Conservation (phyloP, 345 rosid genomes). For the Pistacia atlantica region DNA sequence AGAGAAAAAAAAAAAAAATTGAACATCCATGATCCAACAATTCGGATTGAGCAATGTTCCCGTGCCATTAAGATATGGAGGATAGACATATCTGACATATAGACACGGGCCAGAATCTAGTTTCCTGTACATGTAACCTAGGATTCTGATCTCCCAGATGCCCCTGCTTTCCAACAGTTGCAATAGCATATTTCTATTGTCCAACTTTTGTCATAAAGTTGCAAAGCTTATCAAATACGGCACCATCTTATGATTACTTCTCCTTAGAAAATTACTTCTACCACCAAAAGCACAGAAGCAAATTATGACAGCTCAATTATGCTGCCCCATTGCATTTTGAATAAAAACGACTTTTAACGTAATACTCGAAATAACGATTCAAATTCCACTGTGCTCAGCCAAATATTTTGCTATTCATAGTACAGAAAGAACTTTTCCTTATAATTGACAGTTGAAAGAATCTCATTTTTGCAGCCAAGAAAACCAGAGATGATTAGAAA, state of each 20-base stretch:
- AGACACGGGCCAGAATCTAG: not conserved
- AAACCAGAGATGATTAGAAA: not conserved
- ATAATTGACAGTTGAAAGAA: not conserved
- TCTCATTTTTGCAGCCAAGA: not conserved
- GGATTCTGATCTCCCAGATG: slow-evolving; percentile 8
- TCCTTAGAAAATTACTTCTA: not conserved
- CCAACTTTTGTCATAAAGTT: not conserved
- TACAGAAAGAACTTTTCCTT: not conserved
- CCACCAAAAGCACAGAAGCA: not conserved
- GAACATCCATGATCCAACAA: not conserved
- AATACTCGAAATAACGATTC: not conserved
- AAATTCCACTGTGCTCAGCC: not conserved
- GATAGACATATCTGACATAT: not conserved
- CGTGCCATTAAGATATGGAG: not conserved
- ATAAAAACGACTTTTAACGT: not conserved
- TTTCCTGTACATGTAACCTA: not conserved
- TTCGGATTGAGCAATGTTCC: not conserved
- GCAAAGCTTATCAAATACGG: not conserved
- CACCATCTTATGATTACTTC: slow-evolving; percentile 3
- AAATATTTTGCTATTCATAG: not conserved
- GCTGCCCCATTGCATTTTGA: slow-evolving; percentile 4
- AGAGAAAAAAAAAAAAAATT: not conserved
- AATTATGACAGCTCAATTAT: not conserved
- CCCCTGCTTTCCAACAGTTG: not conserved
- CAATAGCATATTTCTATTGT: not conserved